Conservation (phyloP, 306 rosid species). For the Vigna reflexopilosa region DNA sequence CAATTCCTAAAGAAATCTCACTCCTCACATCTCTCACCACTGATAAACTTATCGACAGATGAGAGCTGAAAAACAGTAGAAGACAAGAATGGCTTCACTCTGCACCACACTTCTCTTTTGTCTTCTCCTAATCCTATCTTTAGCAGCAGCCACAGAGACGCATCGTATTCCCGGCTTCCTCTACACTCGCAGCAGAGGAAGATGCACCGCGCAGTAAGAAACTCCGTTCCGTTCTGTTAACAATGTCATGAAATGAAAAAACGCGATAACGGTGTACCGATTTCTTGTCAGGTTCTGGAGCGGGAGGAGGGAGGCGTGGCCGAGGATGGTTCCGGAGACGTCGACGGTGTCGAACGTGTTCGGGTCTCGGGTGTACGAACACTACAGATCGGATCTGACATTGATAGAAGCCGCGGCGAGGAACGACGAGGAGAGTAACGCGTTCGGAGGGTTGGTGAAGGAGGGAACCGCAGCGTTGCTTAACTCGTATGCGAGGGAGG, state of each 20-base stretch:
- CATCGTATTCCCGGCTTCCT: conserved; percentile 65
- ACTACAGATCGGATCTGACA: conserved; percentile 80
- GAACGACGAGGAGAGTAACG: conserved; percentile 60
- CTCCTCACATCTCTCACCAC: background rate
- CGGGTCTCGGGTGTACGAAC: conserved; percentile 75
- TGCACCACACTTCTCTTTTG: conserved; percentile 31
- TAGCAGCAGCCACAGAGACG: background rate
- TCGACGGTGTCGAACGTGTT: conserved; percentile 81
- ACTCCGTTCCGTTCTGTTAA: background rate
- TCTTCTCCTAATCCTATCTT: conserved; percentile 27
- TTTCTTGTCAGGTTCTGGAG: conserved; percentile 69
- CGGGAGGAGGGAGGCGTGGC: conserved; percentile 81
- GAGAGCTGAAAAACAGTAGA: background rate
- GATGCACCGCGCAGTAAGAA: conserved; percentile 80
- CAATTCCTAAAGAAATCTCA: conserved; percentile 28
- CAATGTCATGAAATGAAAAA: background rate
- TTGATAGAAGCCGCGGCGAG: conserved; percentile 70
- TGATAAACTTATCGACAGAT: background rate
- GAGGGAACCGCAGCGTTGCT: conserved; percentile 78
- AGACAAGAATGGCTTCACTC: conserved; percentile 21
- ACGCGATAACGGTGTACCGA: background rate
- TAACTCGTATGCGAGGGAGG: conserved; percentile 74
- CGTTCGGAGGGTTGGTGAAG: conserved; percentile 66
- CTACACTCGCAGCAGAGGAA: conserved; percentile 69
- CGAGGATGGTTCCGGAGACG: conserved; percentile 83